These are phyloP conservation scores for Symmetrospora coprosmae DNA, from an alignment of 768 basidiomycete genomes.

Conservation along the genomic window DNA sequence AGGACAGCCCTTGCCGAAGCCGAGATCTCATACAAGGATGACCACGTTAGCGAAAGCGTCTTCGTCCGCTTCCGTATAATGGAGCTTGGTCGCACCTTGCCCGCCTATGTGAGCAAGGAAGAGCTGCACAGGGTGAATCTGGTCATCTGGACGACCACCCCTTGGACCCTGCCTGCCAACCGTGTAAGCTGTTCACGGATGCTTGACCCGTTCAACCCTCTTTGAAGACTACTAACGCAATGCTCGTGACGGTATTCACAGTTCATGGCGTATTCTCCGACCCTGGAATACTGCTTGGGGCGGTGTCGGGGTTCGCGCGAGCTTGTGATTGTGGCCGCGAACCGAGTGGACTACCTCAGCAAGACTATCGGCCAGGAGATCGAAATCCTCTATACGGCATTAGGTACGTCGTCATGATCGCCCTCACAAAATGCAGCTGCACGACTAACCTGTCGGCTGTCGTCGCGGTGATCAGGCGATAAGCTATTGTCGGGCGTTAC, in stretches of 20 bases:
- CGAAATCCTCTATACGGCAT: too few relatives aligned
- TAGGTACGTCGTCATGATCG: too few relatives aligned
- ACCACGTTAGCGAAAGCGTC: slow-evolving; percentile 73
- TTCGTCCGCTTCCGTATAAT: slow-evolving; percentile 65
- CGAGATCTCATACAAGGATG: slow-evolving; percentile 76
- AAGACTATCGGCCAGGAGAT: slow-evolving; percentile 32
- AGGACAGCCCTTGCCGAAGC: slow-evolving; percentile 88
- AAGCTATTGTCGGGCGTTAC: slow-evolving; percentile 31
- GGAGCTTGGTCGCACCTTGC: not conserved
- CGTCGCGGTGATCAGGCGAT: too few relatives aligned
- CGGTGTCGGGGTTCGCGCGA: slow-evolving; percentile 26
- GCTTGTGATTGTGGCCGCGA: slow-evolving; percentile 38
- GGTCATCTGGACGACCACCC: slow-evolving; percentile 92
- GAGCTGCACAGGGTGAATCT: slow-evolving; percentile 40
- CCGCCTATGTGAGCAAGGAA: not conserved
- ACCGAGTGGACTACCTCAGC: slow-evolving; percentile 35
- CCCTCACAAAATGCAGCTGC: too few relatives aligned
- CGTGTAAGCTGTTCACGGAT: too few relatives aligned
- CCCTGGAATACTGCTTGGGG: slow-evolving; percentile 53
- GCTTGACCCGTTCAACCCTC: not conserved
- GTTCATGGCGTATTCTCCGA: slow-evolving; percentile 76
- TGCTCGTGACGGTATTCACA: slow-evolving; percentile 35
- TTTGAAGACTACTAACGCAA: not conserved
- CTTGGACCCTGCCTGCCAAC: slow-evolving; percentile 92
- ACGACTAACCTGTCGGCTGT: too few relatives aligned